Percentiles rank a stretch among this genome's conserved stretches.
Evolutionary conservation across 2,329 filamentous ascomycete genomes (phyloP).

Genomic region (Ceratocystiopsis brevicomis): DNA sequence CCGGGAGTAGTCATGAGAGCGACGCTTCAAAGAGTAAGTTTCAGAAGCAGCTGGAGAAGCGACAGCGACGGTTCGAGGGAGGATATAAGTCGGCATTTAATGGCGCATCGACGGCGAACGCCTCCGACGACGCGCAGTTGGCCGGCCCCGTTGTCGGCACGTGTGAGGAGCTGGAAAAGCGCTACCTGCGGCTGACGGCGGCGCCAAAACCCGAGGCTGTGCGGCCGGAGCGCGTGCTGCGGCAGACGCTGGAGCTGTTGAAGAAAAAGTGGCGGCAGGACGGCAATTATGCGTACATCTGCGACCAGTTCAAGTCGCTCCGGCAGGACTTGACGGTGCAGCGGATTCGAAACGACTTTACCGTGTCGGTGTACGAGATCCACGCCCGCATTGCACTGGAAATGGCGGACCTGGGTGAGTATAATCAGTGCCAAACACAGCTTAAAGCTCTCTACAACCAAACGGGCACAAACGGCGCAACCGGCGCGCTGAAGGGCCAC

Average conservation of each 20-base stretch:
- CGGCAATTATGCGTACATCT: constrained; percentile 91
- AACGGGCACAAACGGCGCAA: too few relatives aligned
- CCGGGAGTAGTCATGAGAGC: constrained; percentile 15
- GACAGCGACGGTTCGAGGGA: constrained; percentile 68
- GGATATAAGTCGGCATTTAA: constrained; percentile 21
- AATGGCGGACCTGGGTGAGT: constrained; percentile 99
- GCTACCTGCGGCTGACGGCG: constrained; percentile 81
- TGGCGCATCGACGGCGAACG: too few relatives aligned
- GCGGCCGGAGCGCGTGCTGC: constrained; percentile 61
- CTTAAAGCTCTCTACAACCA: constrained; percentile 77
- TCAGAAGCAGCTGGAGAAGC: constrained; percentile 68
- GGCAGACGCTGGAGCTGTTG: constrained; percentile 68
- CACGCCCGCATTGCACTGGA: constrained; percentile 94
- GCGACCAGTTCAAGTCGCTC: constrained; percentile 97
- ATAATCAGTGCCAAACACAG: constrained; percentile 99
- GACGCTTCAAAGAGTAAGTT: constrained; percentile 58
- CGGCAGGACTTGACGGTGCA: constrained; percentile 97
- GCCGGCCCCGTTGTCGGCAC: constrained; percentile 68
- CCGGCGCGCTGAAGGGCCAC: constrained; percentile 57
- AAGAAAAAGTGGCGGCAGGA: constrained; percentile 92
- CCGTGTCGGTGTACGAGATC: constrained; percentile 89
- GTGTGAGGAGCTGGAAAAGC: constrained; percentile 72
- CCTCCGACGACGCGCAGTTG: constrained; percentile 17
- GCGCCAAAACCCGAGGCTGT: constrained; percentile 78
- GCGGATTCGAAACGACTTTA: constrained; percentile 91